Conservation (phyloP, 1,284 basidiomycete genomes). For the Ustilago sp. region DNA sequence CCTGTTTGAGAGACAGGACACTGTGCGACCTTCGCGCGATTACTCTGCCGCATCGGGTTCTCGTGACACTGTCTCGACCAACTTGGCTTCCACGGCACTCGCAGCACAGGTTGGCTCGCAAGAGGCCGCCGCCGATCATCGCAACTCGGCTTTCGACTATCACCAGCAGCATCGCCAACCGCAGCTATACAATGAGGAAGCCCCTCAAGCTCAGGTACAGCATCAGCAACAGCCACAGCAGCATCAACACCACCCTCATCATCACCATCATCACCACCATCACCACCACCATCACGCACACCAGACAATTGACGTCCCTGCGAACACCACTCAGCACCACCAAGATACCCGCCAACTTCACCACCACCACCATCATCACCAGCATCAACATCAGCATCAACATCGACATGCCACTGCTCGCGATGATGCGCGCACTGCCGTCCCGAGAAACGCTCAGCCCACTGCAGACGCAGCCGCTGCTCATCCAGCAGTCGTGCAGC, state of each 20-base stretch:
- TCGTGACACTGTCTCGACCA: constrained; percentile 33
- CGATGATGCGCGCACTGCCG: constrained; percentile 19
- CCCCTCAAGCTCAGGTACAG: constrained; percentile 7
- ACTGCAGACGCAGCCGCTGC: constrained; percentile 21
- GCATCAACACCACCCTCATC: constrained; percentile 26
- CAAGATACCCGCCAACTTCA: constrained; percentile 16
- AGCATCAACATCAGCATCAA: constrained; percentile 19
- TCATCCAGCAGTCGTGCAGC: constrained; percentile 44
- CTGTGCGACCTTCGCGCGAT: constrained; percentile 41
- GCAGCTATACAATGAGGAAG: constrained; percentile 16
- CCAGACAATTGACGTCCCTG: constrained; percentile 3
- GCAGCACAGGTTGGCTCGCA: constrained; percentile 43
- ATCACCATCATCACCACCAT: constrained; percentile 36
- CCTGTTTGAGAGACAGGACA: constrained; percentile 47
- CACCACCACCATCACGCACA: constrained; percentile 19
- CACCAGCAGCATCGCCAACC: constrained; percentile 7
- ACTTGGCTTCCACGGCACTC: constrained; percentile 35
- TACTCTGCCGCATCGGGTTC: constrained; percentile 32
- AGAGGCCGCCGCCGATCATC: neutral
- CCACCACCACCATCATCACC: constrained; percentile 15
- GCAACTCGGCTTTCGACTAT: constrained; percentile 16
- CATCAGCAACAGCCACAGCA: constrained; percentile 24
- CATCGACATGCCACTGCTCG: constrained; percentile 14
- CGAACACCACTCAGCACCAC: constrained; percentile 11
- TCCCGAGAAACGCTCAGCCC: constrained; percentile 17